Evolutionary conservation across 805 yeast species (phyloP).

Genomic region (Tetrapisispora arboricola): DNA sequence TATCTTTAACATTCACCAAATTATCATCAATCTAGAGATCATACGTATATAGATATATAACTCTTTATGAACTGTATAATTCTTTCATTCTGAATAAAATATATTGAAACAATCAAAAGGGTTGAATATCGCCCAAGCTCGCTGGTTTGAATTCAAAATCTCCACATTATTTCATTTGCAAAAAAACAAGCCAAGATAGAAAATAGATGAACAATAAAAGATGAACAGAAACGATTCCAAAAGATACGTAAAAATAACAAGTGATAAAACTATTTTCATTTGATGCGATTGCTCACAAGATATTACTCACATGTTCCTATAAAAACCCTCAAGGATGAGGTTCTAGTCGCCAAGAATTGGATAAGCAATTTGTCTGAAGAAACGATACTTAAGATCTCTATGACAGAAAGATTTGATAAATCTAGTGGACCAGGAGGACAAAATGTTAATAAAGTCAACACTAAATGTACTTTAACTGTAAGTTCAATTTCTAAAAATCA

Average conservation of each 20-base stretch:
- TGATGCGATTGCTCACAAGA: neutral
- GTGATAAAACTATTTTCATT: no score
- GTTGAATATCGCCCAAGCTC: no score
- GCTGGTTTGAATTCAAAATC: no score
- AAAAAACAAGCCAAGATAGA: no score
- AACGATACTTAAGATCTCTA: conserved; percentile 16
- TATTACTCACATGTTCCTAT: neutral
- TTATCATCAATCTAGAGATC: conserved; percentile 7
- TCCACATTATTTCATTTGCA: no score
- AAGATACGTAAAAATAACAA: neutral
- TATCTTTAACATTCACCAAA: conserved; percentile 23
- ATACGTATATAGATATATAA: no score
- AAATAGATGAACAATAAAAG: no score
- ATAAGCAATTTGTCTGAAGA: conserved; percentile 36
- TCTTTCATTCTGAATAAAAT: no score
- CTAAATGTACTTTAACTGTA: conserved; percentile 50
- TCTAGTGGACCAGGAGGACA: conserved; percentile 87
- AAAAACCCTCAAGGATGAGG: neutral
- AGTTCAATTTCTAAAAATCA: conserved; percentile 35
- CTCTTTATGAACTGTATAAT: no score
- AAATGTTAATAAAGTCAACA: conserved; percentile 62
- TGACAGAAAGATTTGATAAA: conserved; percentile 29
- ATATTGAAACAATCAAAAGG: no score
- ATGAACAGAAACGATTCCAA: no score
- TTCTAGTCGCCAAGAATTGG: conserved; percentile 17